phyloP scores from a whole-genome alignment of 2,329 filamentous ascomycete species.

The Nannizziopsis barbatae region DNA sequence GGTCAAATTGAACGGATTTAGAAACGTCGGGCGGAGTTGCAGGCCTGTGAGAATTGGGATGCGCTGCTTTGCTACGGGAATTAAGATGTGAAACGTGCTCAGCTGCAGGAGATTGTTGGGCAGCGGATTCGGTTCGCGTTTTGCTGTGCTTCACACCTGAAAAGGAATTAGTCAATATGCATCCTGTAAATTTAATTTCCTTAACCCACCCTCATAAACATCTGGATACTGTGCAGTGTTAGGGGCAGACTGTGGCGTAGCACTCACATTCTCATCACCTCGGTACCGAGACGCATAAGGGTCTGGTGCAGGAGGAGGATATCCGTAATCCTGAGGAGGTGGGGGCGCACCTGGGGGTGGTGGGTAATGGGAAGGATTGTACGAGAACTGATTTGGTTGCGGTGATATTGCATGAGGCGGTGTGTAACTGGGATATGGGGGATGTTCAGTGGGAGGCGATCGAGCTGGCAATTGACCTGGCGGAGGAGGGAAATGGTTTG shows the following conservation, averaged over 20 bases:
- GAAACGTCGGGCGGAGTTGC: background rate
- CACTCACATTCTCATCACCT: constrained; percentile 44
- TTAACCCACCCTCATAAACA: constrained; percentile 35
- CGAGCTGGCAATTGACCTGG: constrained; percentile 23
- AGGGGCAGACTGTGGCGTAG: constrained; percentile 24
- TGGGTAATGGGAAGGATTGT: constrained; percentile 33
- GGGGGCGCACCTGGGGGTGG: constrained; percentile 32
- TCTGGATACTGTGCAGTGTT: constrained; percentile 28
- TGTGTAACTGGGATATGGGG: constrained; percentile 2
- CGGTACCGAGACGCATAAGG: constrained; percentile 31
- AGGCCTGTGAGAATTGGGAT: background rate
- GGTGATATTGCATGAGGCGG: constrained; percentile 1
- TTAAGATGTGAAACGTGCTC: background rate
- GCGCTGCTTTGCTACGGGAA: background rate
- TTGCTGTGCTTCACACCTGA: constrained; percentile 18
- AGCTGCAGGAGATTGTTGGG: background rate
- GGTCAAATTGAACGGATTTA: constrained; percentile 17
- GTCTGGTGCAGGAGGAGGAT: constrained; percentile 28
- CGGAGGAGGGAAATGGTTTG: constrained; percentile 35
- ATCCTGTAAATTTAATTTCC: constrained; percentile 7
- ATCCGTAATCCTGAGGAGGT: constrained; percentile 28
- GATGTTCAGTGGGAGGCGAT: constrained; percentile 7
- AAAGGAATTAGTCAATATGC: constrained; percentile 9
- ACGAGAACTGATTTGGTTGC: constrained; percentile 18
- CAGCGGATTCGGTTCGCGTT: background rate